Base-by-base conservation (phyloP, 345 rosid species). In the Barbarea vulgaris region DNA sequence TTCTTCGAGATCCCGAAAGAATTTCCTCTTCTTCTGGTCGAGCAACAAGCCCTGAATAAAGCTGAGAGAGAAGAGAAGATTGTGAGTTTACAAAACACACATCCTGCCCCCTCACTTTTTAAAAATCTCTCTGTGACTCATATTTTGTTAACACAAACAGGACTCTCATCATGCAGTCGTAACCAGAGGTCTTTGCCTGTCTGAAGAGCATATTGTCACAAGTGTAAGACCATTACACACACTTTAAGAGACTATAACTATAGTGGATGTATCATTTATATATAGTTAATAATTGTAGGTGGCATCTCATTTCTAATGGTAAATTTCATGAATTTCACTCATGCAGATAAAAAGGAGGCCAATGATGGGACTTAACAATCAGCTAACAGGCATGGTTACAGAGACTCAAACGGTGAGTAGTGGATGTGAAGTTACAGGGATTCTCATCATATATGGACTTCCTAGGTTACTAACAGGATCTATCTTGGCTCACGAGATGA, bases 401-500 rank as follows among this genome's bases (percentile, higher is more conserved):
- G 93, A 90, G 79, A 82, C 89, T 60, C 83, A 72, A 57, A 80
- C 74, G 81, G 86, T 92, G 39, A 89, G 91, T 13, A n/a, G n/a
- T n/a, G 77, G 62, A 3, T 87, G 92, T 70, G 96, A 90, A 77
- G 96, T 94, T 62, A 90, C 96, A 3, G 98, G 96, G 17, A 91
- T 94, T 78, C 97, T 94, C 75, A 87, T 94, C 55, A n/a, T 94
- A 69, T 88, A 84, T 78, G 96, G 98, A 64, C 91, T 91, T 47
- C 98, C 98, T 37, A 88, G 91, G 83, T 77, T 95, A 81, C 76
- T 89, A 76, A 87, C 99, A 3, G 99, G 99, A 9, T 87, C 93
- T 3, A 89, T 95, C 71, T 79, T 92, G 47, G 97, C 93, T 79
- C 99, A 92, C 58, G 99, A 95, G 80, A 87, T 95, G 96, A 95